phyloP scores from a whole-genome alignment of 495 filamentous ascomycete species.

The Penicillium macrosclerotiorum region DNA sequence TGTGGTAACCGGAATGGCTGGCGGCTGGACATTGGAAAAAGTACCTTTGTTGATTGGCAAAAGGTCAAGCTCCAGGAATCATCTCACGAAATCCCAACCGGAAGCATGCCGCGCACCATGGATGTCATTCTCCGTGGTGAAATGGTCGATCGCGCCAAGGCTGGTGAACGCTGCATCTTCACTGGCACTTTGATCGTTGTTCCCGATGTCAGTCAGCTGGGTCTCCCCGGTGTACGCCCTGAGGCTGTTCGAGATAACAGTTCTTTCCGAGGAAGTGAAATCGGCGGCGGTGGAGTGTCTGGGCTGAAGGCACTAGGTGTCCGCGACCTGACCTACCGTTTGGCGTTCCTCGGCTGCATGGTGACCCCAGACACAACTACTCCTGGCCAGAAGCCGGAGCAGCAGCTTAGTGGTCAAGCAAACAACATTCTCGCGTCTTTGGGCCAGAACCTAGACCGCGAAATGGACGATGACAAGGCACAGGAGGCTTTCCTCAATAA shows the following conservation, averaged over 20 bases:
- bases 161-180: slow-evolving; percentile 97
- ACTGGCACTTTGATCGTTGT: slow-evolving; percentile 95
- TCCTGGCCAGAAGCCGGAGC: slow-evolving; percentile 61
- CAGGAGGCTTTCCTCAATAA: slow-evolving; percentile 85
- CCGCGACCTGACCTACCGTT: slow-evolving; percentile 91
- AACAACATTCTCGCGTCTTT: slow-evolving; percentile 80
- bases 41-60: slow-evolving; percentile 98
- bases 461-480: slow-evolving; percentile 75
- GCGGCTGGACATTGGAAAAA: slow-evolving; percentile 93
- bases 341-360: slow-evolving; percentile 97
- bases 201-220: slow-evolving; percentile 93
- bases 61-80: slow-evolving; percentile 98
- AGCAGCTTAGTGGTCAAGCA: slow-evolving; percentile 66
- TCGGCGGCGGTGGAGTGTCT: slow-evolving; percentile 77
- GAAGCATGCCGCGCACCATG: slow-evolving; percentile 97
- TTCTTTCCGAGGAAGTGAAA: slow-evolving; percentile 70
- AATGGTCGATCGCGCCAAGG: slow-evolving; percentile 95
- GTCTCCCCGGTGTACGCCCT: slow-evolving; percentile 80
- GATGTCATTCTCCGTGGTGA: slow-evolving; percentile 97
- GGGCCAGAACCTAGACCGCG: slow-evolving; percentile 64
- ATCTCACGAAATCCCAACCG: slow-evolving; percentile 95
- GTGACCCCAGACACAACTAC: slow-evolving; percentile 87
- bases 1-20: slow-evolving; percentile 88
- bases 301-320: slow-evolving; percentile 92
- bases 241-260: slow-evolving; percentile 85